Evolutionary conservation across 2,329 filamentous ascomycete genomes (phyloP), one percentile per base, ranked within the genome.

Genomic region (Tolypocladium ovalisporum): DNA sequence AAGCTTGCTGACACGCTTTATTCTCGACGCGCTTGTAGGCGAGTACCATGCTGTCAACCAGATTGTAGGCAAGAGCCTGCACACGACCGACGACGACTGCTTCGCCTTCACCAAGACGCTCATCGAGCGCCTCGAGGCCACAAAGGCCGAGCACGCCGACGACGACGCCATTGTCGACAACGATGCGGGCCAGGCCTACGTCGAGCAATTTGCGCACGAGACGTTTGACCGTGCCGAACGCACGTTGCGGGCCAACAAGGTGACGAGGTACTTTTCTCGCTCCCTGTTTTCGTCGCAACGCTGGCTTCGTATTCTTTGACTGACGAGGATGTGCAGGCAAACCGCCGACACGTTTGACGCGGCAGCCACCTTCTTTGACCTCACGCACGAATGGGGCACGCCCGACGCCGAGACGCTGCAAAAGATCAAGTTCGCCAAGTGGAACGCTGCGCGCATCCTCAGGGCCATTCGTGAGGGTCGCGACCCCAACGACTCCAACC

Each of bases 361-460:
- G 1, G 90, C 94, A 0, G 87, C 90, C 0, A 96, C 91, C 0
- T 97, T 99, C 71, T 85, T 97, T 66, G 90, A 97, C 63, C 79
- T 97, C 6, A 81, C 90, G 57, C 86, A 86, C 62, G 88, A 96
- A 66, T 99, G 93, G 91, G 87, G 85, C 7, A 73, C 82, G 0
- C 75, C 86, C 13, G 89, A 96, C 37, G 74, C 82, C 1, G 91
- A 97, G 67, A 84, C 86, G 24, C 79, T 85, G 42, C 83, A 90
- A 56, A 97, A 96, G 77, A 90, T 93, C 73, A 97, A 95, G 71
- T 99, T 90, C 69, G 91, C 93, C 47, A 99, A 97, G 72, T 99
- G 90, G 81, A 95, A 97, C 70, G 92, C 93, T 2, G 77, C 93
- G 39, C 84, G 94, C 58, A 99, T 99, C 67, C 79, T 89, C 19